A percentile compares a stretch with the other conserved stretches of the same genome.
Conservation (phyloP, 305 asterid species). For the Ilex paraguariensis region DNA sequence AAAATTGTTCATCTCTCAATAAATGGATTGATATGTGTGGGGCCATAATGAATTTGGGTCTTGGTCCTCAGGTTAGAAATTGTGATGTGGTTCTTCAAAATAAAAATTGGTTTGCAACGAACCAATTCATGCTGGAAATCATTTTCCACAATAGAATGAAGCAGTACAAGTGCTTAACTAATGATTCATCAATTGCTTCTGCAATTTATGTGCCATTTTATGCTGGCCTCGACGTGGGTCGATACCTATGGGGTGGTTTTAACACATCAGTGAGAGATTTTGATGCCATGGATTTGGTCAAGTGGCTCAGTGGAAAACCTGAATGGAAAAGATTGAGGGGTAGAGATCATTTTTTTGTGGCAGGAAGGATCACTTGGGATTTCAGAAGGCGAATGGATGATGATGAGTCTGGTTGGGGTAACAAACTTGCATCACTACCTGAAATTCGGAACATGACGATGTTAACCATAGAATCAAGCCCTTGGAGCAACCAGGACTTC, state of each 20-base stretch:
- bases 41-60: not conserved
- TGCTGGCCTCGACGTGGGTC: not conserved
- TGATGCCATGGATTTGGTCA: not conserved
- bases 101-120: slow-evolving; percentile 3
- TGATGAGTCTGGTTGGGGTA: not conserved
- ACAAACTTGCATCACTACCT: not conserved
- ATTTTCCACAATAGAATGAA: slow-evolving; percentile 8
- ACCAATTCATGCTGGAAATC: slow-evolving; percentile 6
- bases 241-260: not conserved
- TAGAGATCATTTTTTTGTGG: not conserved
- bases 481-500: slow-evolving; percentile 4
- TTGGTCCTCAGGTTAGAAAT: slow-evolving; percentile 2
- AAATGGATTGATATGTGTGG: not conserved
- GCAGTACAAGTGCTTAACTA: slow-evolving; percentile 9
- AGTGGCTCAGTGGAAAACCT: not conserved
- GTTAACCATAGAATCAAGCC: not conserved
- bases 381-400: not conserved
- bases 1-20: not conserved
- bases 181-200: slow-evolving; percentile 7
- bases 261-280: not conserved
- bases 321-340: not conserved
- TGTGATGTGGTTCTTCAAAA: not conserved
- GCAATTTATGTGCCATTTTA: slow-evolving; percentile 8
- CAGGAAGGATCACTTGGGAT: slow-evolving; percentile 1
- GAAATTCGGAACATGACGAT: not conserved